phyloP scores from a whole-genome alignment of 306 rosid genomes.

The Lablab purpureus region DNA sequence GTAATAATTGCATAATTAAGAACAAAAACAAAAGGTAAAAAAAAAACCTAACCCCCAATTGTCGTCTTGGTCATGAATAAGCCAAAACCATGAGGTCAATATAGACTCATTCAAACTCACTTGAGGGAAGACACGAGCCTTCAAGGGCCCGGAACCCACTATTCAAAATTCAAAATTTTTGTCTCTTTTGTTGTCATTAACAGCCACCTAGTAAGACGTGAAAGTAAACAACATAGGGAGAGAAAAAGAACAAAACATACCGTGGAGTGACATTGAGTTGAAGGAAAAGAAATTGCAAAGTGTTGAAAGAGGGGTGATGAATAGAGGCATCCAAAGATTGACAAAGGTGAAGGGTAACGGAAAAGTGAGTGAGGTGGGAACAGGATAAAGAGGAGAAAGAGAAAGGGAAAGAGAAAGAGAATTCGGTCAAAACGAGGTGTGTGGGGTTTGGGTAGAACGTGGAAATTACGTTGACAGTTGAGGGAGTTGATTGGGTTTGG shows the following conservation, averaged over 20 bases:
- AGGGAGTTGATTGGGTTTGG: conserved; percentile 20
- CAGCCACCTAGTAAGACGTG: neutral
- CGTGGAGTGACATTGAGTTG: conserved; percentile 49
- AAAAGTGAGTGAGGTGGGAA: neutral
- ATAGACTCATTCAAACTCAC: conserved; percentile 23
- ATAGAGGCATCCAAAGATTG: neutral
- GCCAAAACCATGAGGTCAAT: conserved; percentile 12
- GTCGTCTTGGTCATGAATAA: conserved; percentile 22
- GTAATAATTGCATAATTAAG: conserved; percentile 5
- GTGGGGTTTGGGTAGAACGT: conserved; percentile 31
- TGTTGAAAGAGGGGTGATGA: neutral
- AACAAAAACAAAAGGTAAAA: neutral
- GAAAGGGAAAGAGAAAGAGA: conserved; percentile 6
- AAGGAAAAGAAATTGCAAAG: conserved; percentile 34
- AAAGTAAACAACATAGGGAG: neutral
- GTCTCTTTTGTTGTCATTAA: conserved; percentile 4
- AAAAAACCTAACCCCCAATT: conserved; percentile 41
- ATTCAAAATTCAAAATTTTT: conserved; percentile 39
- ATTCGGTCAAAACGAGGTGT: conserved; percentile 53
- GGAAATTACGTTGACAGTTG: conserved; percentile 40
- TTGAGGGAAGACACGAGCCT: conserved; percentile 5
- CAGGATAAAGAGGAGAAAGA: conserved; percentile 22
- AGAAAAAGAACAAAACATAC: conserved; percentile 25
- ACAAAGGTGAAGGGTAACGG: conserved; percentile 28
- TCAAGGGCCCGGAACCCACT: conserved; percentile 33